Conservation (phyloP, 805 yeast species). For the Candida lessepsii region DNA sequence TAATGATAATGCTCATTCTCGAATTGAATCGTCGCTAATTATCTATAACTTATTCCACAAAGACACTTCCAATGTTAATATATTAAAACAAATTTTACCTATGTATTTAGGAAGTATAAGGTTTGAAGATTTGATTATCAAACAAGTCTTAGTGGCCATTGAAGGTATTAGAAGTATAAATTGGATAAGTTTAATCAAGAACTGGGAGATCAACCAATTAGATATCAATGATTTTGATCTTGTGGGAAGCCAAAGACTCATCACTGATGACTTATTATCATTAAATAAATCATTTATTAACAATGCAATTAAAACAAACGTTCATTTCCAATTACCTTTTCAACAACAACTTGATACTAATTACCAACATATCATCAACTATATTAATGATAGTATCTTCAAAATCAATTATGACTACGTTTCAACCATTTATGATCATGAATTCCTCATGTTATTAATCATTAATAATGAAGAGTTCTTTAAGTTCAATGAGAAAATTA, state of each 20-base stretch:
- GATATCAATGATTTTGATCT: constrained; percentile 42
- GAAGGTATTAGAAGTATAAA: constrained; percentile 54
- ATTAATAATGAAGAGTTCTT: constrained; percentile 67
- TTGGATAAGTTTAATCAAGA: constrained; percentile 63
- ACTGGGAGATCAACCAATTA: constrained; percentile 63
- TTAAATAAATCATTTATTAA: constrained; percentile 49
- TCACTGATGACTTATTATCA: constrained; percentile 48
- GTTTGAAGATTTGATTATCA: constrained; percentile 61
- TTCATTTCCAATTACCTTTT: constrained; percentile 8
- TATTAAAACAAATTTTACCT: constrained; percentile 32
- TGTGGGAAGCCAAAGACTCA: constrained; percentile 46
- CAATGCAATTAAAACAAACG: constrained; percentile 23
- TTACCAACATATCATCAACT: constrained; percentile 8
- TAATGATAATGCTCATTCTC: constrained; percentile 19
- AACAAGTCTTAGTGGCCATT: constrained; percentile 51
- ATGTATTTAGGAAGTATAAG: constrained; percentile 64
- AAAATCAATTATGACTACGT: constrained; percentile 21
- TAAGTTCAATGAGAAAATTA: constrained; percentile 22
- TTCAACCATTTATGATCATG: constrained; percentile 57
- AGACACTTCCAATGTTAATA: constrained; percentile 43
- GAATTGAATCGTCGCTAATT: constrained; percentile 46
- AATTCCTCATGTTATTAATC: constrained; percentile 61
- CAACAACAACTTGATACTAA: not conserved
- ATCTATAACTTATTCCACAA: constrained; percentile 49
- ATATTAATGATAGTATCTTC: constrained; percentile 17